Conservation (phyloP, 306 rosid genomes). For the Pachyrhizus erosus region DNA sequence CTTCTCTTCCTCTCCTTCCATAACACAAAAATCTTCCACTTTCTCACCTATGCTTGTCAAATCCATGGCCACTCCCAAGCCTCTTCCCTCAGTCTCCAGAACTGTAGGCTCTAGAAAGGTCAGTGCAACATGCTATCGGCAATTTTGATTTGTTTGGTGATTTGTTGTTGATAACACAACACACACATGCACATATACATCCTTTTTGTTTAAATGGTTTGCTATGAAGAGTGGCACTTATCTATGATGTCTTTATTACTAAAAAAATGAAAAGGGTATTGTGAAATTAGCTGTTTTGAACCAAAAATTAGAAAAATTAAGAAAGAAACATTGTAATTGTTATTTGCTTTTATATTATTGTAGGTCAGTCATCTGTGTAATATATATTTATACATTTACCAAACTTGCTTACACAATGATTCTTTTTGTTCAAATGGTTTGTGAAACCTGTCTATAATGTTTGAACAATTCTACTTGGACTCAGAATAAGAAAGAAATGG, state of each 20-base stretch:
- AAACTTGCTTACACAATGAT: background rate
- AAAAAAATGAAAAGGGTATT: background rate
- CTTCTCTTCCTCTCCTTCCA: slow-evolving; percentile 34
- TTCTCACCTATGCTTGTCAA: slow-evolving; percentile 55
- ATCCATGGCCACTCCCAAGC: slow-evolving; percentile 81
- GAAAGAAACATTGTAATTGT: background rate
- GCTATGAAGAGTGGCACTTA: background rate
- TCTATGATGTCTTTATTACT: background rate
- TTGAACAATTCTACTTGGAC: background rate
- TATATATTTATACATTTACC: background rate
- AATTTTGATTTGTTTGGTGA: too few relatives aligned
- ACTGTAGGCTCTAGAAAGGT: slow-evolving; percentile 77
- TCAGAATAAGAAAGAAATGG: background rate
- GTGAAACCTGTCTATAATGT: background rate
- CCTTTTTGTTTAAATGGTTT: background rate
- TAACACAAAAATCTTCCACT: slow-evolving; percentile 1
- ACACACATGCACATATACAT: background rate
- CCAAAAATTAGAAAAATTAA: background rate
- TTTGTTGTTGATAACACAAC: too few relatives aligned
- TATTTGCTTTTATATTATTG: background rate
- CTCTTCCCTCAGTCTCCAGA: slow-evolving; percentile 61
- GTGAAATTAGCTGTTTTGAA: background rate
- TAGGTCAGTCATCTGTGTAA: background rate
- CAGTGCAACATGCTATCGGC: too few relatives aligned
- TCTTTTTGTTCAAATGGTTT: background rate